phyloP scores from a whole-genome alignment of 495 filamentous ascomycete genomes.

The Friedmanniomyces endolithicus region DNA sequence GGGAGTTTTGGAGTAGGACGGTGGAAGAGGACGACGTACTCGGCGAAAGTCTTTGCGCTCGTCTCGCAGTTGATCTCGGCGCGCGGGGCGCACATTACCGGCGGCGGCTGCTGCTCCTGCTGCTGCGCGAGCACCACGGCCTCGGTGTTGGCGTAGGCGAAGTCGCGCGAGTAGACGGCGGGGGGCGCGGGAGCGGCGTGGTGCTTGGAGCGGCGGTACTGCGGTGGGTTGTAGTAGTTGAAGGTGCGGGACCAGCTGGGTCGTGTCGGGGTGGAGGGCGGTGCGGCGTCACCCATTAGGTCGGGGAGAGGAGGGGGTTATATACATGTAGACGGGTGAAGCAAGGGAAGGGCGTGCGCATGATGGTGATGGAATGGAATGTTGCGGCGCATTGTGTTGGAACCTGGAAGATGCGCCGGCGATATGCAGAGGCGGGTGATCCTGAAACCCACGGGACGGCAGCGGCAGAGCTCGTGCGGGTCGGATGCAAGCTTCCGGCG shows the following conservation, averaged over 20 bases:
- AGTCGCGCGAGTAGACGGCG: constrained; percentile 32
- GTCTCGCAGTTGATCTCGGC: constrained; percentile 12
- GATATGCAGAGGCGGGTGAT: too few species aligned
- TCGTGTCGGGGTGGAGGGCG: neutral
- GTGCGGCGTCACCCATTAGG: constrained; percentile 6
- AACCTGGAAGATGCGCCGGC: neutral
- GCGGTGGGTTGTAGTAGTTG: neutral
- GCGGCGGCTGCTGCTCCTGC: too few species aligned
- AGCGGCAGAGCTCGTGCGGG: too few species aligned
- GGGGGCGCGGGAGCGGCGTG: neutral
- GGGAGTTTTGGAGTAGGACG: neutral
- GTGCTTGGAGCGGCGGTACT: neutral
- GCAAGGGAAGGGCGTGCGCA: neutral
- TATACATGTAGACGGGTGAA: constrained; percentile 1
- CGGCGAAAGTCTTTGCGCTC: constrained; percentile 34
- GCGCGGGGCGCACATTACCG: constrained; percentile 29
- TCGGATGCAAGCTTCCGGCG: too few species aligned
- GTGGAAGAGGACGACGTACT: constrained; percentile 28
- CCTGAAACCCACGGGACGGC: too few species aligned
- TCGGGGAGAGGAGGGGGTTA: constrained; percentile 1
- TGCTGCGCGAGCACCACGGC: constrained; percentile 8
- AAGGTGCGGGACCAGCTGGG: constrained; percentile 8
- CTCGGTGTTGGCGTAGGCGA: constrained; percentile 30
- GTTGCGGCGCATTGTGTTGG: neutral
- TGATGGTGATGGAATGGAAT: constrained; percentile 6